Evolutionary conservation across 1,284 basidiomycete species (phyloP), one percentile per base, ranked within the genome.

Genomic region (Irpex sp.): DNA sequence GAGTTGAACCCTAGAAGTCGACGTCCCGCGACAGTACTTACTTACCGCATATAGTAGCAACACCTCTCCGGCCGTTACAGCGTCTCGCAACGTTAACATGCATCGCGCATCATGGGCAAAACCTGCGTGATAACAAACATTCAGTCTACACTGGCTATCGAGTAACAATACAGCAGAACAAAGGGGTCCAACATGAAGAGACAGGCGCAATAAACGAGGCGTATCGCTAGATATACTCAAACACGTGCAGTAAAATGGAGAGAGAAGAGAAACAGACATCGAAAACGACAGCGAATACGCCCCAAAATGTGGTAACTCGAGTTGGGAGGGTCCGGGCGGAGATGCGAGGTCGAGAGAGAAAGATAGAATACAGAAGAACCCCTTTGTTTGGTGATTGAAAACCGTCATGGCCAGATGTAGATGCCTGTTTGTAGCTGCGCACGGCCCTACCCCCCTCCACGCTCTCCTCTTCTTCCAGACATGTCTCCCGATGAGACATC

Each of bases 221-320:
- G 59, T 63, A 63, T 45, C 58, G 59, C 57, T 63, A 63, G 62
- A 61, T 63, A 58, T 61, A 63, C 57, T 63, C 62, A 61, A 63
- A 63, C 62, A 63, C 56, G 56, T 56, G 59, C 59, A 56, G 45
- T 39, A 63, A 60, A 47, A 59, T 42, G 8, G 33, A 58, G 28
- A 42, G 21, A 52, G 47, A 56, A 57, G 52, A 60, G 56, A 51
- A 56, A 58, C 52, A 58, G 23, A 58, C 49, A 53, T 63, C 47
- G 36, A 58, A 36, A 42, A 49, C 55, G 52, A 54, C 62, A 36
- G 52, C 62, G 52, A 55, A 28, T 28, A 56, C 14, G 55, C 37
- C 36, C 47, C 35, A 36, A 28, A 28, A 12, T 19, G 49, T 51
- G 49, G 19, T 19, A 51, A 28, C 10, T 19, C 14, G 12, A 7